Base-by-base conservation (phyloP, 148 eudicot species). In the Nepenthes mirabilis region DNA sequence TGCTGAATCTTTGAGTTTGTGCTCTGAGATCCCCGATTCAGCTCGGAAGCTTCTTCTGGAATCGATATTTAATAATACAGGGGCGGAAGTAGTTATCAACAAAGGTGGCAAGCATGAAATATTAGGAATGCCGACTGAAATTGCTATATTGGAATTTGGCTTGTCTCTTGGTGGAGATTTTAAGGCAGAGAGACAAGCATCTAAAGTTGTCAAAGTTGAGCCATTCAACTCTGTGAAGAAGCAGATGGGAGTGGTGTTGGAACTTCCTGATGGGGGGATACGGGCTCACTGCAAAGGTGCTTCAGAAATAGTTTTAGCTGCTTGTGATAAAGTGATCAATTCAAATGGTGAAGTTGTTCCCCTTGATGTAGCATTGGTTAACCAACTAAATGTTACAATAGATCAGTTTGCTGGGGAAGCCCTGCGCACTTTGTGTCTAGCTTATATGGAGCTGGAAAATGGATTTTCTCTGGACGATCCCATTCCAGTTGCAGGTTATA, bases 171-270 rank as follows among this genome's bases (percentile, higher is more conserved):
- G 77, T 55, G 73, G 73, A 3, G 77, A 74, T 69, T 65, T 69
- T 36, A 33, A 55, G 13, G 77, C 59, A 14, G 66, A 68, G 14
- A 63, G 63, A 23, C 37, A 48, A n/a, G 63, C 57, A 3, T 60
- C 56, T 47, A 65, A 65, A 61, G 36, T 73, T 9, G 32, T 73
- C 9, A 73, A 73, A 59, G 60, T 73, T 0, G 72, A 73, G 63
- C 77, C 77, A 33, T 73, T 68, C 45, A 74, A 74, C 45, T 74
- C 77, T 6, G 52, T 52, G n/a, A 74, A 74, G 70, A 74, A 74
- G 33, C 59, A 36, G 63, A 74, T 74, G 77, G 62, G 69, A 43
- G 66, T 60, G 12, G 62, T 74, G 3, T 57, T 74, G 33, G 73
- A 63, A 60, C 66, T 64, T 34, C 65, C 62, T 1, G 52, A 33